phyloP scores from a whole-genome alignment of 2,329 filamentous ascomycete species.

The Aspergillus sp. region DNA sequence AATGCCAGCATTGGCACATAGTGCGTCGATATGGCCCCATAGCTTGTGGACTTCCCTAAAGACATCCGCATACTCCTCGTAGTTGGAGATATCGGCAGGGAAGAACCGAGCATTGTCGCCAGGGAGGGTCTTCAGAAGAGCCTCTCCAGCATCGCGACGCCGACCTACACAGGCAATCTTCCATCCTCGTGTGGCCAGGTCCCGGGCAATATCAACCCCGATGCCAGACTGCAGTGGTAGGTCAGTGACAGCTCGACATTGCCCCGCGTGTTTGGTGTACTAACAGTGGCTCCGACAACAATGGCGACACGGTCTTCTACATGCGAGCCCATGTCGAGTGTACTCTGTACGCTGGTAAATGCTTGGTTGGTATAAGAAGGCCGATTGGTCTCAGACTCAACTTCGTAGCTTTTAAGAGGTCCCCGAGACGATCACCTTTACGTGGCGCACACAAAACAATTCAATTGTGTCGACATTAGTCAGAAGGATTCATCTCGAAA shows the following conservation, averaged over 20 bases:
- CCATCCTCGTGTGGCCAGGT: slow-evolving; percentile 37
- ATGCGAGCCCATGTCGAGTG: background rate
- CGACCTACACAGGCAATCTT: slow-evolving; percentile 39
- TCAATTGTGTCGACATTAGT: no score
- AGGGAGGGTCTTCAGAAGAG: slow-evolving; percentile 31
- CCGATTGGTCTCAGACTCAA: background rate
- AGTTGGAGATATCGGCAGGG: slow-evolving; percentile 47
- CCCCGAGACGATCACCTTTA: no score
- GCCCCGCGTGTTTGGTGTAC: background rate
- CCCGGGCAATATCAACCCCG: slow-evolving; percentile 42
- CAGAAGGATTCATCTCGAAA: no score
- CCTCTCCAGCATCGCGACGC: slow-evolving; percentile 31
- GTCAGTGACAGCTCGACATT: background rate
- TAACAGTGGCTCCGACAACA: background rate
- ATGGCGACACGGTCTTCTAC: background rate
- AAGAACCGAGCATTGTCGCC: slow-evolving; percentile 44
- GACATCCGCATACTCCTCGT: slow-evolving; percentile 44
- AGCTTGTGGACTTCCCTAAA: slow-evolving; percentile 46
- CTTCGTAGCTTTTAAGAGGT: slow-evolving; percentile 22
- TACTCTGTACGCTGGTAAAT: background rate
- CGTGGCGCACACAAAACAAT: no score
- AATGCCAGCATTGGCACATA: slow-evolving; percentile 54
- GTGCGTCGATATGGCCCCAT: slow-evolving; percentile 49
- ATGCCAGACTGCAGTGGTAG: slow-evolving; percentile 41
- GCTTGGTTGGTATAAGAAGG: background rate